Base-by-base conservation (phyloP, 2,329 filamentous ascomycete species). In the Mariannaea elegans region DNA sequence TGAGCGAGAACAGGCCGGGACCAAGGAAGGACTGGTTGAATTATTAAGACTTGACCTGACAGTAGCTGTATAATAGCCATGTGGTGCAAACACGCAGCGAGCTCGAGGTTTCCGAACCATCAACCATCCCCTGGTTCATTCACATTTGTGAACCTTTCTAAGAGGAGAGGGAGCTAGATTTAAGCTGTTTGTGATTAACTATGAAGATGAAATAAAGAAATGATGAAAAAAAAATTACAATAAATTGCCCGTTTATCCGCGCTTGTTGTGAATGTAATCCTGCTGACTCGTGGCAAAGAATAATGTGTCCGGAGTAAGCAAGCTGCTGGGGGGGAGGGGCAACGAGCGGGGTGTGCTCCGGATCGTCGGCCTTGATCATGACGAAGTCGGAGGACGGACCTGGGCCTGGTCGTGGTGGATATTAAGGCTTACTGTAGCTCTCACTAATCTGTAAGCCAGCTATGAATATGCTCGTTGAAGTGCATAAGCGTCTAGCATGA, bases 161-260 rank as follows among this genome's bases (percentile, higher is more conserved):
- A 29, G 38, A 39, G 54, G 32, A 53, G 39, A 42, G 51, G 47
- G 56, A 46, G n/a, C n/a, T 56, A 56, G 50, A 57, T 52, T 66
- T 57, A 47, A 56, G 63, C 59, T 56, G 66, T 68, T 57, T 68
- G 62, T 38, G 48, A 64, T 46, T 66, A 48, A 57, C 53, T 32
- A 46, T 45, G 44, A 54, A 63, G 56, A 69, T 58, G 57, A 36
- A 69, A 69, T 61, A 61, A 68, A 68, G 49, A 69, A 68, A 66
- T 65, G 63, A 66, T 29, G 32, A 62, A 66, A 52, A 21, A 31
- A 5, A 31, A 58, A 19, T 10, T 13, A n/a, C n/a, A n/a, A n/a
- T n/a, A n/a, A n/a, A n/a, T 2, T 34, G 6, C 8, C 7, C 31
- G 39, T 36, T 32, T 34, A 21, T 51, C n/a, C 34, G 27, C 16